Conservation (phyloP, 768 basidiomycete genomes). For the Pholiota molesta region DNA sequence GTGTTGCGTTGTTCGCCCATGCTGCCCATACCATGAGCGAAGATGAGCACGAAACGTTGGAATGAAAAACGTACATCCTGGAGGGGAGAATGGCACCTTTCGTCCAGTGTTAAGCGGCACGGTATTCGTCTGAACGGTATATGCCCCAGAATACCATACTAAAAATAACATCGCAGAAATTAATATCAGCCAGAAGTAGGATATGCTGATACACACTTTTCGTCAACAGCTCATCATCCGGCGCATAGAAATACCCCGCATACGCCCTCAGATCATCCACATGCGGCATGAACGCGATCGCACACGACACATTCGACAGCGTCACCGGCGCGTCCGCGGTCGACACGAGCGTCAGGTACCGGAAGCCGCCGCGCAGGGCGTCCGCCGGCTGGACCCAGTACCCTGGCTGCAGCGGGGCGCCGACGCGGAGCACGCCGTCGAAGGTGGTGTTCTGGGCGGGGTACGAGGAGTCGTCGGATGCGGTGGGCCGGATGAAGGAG, state of each 20-base stretch:
- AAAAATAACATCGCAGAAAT: background rate
- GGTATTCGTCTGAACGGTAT: slow-evolving; percentile 62
- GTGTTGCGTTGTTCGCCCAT: slow-evolving; percentile 57
- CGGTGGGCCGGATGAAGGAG: slow-evolving; percentile 50
- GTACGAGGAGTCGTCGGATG: slow-evolving; percentile 56
- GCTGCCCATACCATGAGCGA: slow-evolving; percentile 26
- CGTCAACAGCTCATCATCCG: slow-evolving; percentile 50
- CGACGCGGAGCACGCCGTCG: slow-evolving; percentile 44
- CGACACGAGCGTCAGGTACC: slow-evolving; percentile 53
- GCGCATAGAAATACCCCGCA: slow-evolving; percentile 54
- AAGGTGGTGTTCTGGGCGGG: slow-evolving; percentile 46
- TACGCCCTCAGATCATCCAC: slow-evolving; percentile 50
- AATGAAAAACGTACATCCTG: slow-evolving; percentile 37
- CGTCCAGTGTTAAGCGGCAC: slow-evolving; percentile 54
- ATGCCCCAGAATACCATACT: slow-evolving; percentile 66
- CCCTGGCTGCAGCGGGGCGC: slow-evolving; percentile 35
- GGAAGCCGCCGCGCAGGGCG: slow-evolving; percentile 53
- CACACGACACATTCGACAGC: slow-evolving; percentile 51
- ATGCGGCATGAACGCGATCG: slow-evolving; percentile 58
- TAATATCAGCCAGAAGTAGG: background rate
- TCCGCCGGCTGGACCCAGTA: slow-evolving; percentile 52
- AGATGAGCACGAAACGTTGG: background rate
- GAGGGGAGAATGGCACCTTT: slow-evolving; percentile 46
- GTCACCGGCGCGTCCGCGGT: slow-evolving; percentile 34
- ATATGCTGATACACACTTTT: slow-evolving; percentile 35